Percentiles rank a stretch among this genome's conserved stretches.
Conservation (phyloP, 371 early-diverging fungal genomes). For the Dinochytrium kinnereticum region DNA sequence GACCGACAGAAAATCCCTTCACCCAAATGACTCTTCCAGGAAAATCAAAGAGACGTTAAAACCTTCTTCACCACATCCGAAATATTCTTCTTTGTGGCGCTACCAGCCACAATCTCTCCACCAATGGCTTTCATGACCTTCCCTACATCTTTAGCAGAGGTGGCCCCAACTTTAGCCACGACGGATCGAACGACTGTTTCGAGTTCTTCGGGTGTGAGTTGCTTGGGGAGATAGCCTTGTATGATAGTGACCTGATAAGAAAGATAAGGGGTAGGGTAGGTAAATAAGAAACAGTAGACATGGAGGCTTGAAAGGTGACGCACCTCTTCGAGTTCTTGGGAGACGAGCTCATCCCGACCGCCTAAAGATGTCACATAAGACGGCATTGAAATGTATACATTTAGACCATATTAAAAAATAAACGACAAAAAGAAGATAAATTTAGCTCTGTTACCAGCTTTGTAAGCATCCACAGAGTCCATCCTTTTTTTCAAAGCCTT, state of each 20-base stretch:
- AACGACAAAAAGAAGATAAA: no score
- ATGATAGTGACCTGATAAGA: constrained; percentile 32
- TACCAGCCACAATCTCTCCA: constrained; percentile 30
- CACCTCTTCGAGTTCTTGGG: constrained; percentile 46
- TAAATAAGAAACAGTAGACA: background rate
- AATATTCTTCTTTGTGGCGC: constrained; percentile 40
- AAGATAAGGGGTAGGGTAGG: background rate
- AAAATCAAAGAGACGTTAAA: constrained; percentile 2
- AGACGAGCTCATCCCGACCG: constrained; percentile 45
- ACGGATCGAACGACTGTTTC: constrained; percentile 32
- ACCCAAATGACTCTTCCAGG: no score
- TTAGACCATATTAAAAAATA: no score
- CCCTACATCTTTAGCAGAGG: constrained; percentile 45
- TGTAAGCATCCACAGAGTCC: constrained; percentile 43
- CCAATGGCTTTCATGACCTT: constrained; percentile 45
- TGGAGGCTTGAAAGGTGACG: background rate
- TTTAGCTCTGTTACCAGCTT: no score
- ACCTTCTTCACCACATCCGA: constrained; percentile 28
- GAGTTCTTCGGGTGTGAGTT: constrained; percentile 38
- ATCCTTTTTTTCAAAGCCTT: constrained; percentile 46
- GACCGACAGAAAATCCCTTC: no score
- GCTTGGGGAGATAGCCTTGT: constrained; percentile 40
- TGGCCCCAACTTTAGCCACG: constrained; percentile 34
- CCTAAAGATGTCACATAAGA: no score
- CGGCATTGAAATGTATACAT: no score